phyloP scores from a whole-genome alignment of 164 flowering plant species.

The Liquidambar formosana region DNA sequence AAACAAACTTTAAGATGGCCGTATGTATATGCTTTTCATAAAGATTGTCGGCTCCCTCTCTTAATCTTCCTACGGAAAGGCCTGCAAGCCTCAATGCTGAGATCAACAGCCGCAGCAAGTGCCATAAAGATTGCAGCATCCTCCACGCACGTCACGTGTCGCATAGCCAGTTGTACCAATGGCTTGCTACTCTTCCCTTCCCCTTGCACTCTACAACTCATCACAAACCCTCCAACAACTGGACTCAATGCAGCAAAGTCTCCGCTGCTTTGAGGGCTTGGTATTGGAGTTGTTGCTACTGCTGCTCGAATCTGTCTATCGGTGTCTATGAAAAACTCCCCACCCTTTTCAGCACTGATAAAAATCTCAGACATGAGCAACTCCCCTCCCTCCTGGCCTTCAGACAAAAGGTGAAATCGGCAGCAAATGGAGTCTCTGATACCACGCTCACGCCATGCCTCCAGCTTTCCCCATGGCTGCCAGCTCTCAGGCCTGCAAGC shows the following conservation, averaged over 20 bases:
- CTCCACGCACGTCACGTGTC: slow-evolving; percentile 84
- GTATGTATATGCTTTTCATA: slow-evolving; percentile 2
- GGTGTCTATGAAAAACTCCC: slow-evolving; percentile 77
- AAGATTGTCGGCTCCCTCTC: slow-evolving; percentile 43
- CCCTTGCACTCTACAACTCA: slow-evolving; percentile 83
- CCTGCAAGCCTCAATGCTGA: slow-evolving; percentile 85
- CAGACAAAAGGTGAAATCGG: slow-evolving; percentile 67
- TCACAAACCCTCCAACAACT: slow-evolving; percentile 68
- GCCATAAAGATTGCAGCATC: slow-evolving; percentile 97
- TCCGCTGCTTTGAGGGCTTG: slow-evolving; percentile 86
- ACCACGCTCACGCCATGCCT: slow-evolving; percentile 93
- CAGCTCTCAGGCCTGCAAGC: slow-evolving; percentile 62
- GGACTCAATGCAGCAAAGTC: slow-evolving; percentile 62
- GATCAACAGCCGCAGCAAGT: slow-evolving; percentile 91
- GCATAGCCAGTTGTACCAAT: slow-evolving; percentile 73
- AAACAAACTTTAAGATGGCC: no score
- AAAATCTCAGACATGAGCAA: slow-evolving; percentile 69
- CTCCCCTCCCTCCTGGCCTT: slow-evolving; percentile 57
- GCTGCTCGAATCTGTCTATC: slow-evolving; percentile 53
- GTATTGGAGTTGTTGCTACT: slow-evolving; percentile 47
- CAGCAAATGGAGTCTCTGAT: slow-evolving; percentile 64
- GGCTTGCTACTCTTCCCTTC: slow-evolving; percentile 85
- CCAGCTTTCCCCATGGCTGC: slow-evolving; percentile 97
- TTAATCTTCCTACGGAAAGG: slow-evolving; percentile 63
- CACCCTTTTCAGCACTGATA: slow-evolving; percentile 80